phyloP scores from a whole-genome alignment of 2,329 filamentous ascomycete species.

The Malbranchea zuffiana region DNA sequence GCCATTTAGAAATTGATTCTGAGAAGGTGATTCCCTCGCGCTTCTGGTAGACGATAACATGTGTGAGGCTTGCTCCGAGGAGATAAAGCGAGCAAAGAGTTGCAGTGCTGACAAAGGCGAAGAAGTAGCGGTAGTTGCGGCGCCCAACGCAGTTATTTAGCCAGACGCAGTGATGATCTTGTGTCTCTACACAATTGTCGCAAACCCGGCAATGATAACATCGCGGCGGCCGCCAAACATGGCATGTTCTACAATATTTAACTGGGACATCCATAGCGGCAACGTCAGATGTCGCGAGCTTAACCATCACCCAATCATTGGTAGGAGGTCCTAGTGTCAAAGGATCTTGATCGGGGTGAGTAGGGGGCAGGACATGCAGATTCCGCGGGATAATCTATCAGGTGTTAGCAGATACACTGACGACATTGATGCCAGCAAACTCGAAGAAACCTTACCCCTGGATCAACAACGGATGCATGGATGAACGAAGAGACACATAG shows the following conservation, averaged over 20 bases:
- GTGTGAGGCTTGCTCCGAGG: constrained; percentile 64
- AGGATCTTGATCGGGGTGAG: constrained; percentile 66
- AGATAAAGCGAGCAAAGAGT: constrained; percentile 68
- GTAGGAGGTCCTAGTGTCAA: constrained; percentile 70
- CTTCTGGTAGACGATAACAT: constrained; percentile 62
- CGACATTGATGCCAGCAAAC: not conserved
- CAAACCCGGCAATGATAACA: constrained; percentile 94
- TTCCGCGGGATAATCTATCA: constrained; percentile 79
- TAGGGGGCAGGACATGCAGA: constrained; percentile 73
- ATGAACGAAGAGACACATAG: constrained; percentile 87
- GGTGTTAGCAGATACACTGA: constrained; percentile 4
- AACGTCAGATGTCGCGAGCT: constrained; percentile 60
- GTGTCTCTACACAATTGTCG: constrained; percentile 93
- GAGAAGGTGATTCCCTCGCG: constrained; percentile 57
- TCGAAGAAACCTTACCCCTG: constrained; percentile 60
- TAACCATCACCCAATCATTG: constrained; percentile 88
- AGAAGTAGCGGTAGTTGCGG: constrained; percentile 97
- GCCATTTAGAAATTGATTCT: constrained; percentile 56
- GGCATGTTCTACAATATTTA: constrained; percentile 96
- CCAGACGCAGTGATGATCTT: constrained; percentile 98
- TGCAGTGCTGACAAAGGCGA: constrained; percentile 73
- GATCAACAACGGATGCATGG: constrained; percentile 84
- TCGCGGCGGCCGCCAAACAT: constrained; percentile 90
- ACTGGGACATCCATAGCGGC: constrained; percentile 96
- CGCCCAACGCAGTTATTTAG: constrained; percentile 96